Conservation (phyloP, 108 stramenopile genomes). For the Discostella stelligeroides region DNA sequence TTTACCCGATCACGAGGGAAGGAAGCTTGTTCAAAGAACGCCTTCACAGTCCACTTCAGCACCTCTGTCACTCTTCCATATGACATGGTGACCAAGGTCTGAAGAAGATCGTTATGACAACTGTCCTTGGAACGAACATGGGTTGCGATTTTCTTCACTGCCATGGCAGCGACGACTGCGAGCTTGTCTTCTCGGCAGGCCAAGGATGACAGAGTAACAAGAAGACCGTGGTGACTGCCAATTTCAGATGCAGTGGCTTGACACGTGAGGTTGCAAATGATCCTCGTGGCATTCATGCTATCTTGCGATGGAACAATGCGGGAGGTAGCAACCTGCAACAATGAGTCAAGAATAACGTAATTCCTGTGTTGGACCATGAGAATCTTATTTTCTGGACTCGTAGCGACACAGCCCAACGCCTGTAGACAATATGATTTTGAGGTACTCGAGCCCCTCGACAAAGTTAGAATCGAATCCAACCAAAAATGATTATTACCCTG, state of each 20-base stretch:
- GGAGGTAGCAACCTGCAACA: conserved; percentile 15
- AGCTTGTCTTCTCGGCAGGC: conserved; percentile 29
- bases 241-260: conserved; percentile 32
- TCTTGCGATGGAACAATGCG: conserved; percentile 10
- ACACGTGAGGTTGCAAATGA: conserved; percentile 26
- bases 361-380: conserved; percentile 27
- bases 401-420: conserved; percentile 17
- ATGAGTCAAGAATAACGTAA: conserved; percentile 22
- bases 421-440: conserved; percentile 32
- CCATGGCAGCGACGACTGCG: conserved; percentile 26
- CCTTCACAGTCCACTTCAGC: conserved; percentile 35
- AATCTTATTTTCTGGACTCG: conserved; percentile 29
- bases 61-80: conserved; percentile 33
- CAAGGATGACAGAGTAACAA: conserved; percentile 35
- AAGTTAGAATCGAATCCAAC: conserved; percentile 13
- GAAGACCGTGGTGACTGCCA: conserved; percentile 16
- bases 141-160: conserved; percentile 33
- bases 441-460: conserved; percentile 2
- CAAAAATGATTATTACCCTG: conserved; percentile 20
- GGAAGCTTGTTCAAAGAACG: conserved; percentile 31
- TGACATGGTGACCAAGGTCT: conserved; percentile 32
- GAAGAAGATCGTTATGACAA: conserved; percentile 26
- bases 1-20: conserved; percentile 36
- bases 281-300: conserved; percentile 18
- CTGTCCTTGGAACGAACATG: conserved; percentile 23